Evolutionary conservation across 2,329 filamentous ascomycete species (phyloP).

Genomic region (Aspergillus sp.): DNA sequence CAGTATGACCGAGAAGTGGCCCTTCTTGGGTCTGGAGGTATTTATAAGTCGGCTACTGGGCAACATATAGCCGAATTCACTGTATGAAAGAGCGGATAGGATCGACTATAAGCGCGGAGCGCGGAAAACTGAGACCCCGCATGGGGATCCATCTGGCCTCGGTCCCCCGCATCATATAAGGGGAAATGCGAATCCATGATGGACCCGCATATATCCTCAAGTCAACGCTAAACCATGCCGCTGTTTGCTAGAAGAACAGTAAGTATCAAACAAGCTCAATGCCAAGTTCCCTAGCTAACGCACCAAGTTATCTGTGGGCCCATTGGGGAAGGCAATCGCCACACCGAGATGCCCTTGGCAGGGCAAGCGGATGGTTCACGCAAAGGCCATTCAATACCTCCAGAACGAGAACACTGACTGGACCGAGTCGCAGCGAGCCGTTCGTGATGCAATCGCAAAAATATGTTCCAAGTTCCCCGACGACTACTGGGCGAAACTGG

Average conservation of each 20-base stretch:
- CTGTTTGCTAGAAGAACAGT: neutral
- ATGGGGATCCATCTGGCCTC: neutral
- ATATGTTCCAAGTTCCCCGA: slow-evolving; percentile 45
- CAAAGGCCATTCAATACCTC: slow-evolving; percentile 22
- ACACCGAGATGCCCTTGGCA: neutral
- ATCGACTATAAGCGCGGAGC: neutral
- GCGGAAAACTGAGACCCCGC: neutral
- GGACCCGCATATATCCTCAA: neutral
- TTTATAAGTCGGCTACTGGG: neutral
- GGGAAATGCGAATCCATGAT: neutral
- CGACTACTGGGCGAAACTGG: slow-evolving; percentile 43
- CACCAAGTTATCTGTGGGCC: neutral
- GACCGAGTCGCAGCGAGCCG: slow-evolving; percentile 22
- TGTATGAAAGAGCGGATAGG: neutral
- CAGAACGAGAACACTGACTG: slow-evolving; percentile 17
- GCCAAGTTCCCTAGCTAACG: neutral
- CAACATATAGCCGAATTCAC: neutral
- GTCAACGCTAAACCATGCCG: neutral
- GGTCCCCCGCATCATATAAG: neutral
- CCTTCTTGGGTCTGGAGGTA: neutral
- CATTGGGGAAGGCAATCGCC: neutral
- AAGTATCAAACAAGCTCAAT: neutral
- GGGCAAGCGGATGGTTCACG: slow-evolving; percentile 7
- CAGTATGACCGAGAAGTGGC: neutral
- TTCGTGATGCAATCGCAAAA: slow-evolving; percentile 45